Percentiles rank a stretch among this genome's conserved stretches.
Conservation (phyloP, 495 filamentous ascomycete species). For the Aspergillus incahuasiensis region DNA sequence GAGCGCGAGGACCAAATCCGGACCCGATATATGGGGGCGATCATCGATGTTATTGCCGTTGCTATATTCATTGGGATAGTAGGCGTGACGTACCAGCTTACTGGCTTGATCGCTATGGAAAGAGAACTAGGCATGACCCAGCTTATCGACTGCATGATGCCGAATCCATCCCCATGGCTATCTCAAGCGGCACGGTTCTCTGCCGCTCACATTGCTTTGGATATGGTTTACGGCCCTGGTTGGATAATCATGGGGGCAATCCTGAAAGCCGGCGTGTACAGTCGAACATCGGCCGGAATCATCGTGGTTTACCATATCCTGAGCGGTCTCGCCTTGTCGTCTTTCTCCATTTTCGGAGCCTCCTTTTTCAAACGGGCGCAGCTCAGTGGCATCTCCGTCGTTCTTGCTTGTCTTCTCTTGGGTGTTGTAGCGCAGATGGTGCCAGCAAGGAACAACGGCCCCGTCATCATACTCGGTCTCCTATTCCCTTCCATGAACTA, state of each 20-base stretch:
- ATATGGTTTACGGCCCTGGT: slow-evolving; percentile 60
- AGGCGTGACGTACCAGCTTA: slow-evolving; percentile 69
- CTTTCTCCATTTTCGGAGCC: slow-evolving; percentile 65
- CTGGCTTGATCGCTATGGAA: slow-evolving; percentile 71
- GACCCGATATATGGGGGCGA: slow-evolving; percentile 58
- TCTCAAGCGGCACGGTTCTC: slow-evolving; percentile 63
- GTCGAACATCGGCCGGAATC: slow-evolving; percentile 53
- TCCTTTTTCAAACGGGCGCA: slow-evolving; percentile 75
- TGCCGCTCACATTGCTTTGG: slow-evolving; percentile 65
- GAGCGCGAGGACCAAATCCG: slow-evolving; percentile 59
- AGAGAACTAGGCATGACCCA: slow-evolving; percentile 75
- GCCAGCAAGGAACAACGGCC: slow-evolving; percentile 47
- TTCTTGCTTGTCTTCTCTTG: slow-evolving; percentile 60
- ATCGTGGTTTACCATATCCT: slow-evolving; percentile 61
- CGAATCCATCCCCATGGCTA: slow-evolving; percentile 58
- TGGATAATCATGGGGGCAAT: slow-evolving; percentile 67
- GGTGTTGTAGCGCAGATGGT: slow-evolving; percentile 66
- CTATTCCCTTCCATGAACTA: slow-evolving; percentile 77
- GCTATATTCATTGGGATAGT: slow-evolving; percentile 65
- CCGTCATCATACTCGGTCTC: slow-evolving; percentile 58
- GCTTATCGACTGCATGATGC: slow-evolving; percentile 78
- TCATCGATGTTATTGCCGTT: slow-evolving; percentile 64
- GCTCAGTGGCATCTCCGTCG: slow-evolving; percentile 65
- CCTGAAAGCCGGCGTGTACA: slow-evolving; percentile 57
- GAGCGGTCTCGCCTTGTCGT: slow-evolving; percentile 58